These are phyloP conservation scores for Penicillium glabrum DNA, from an alignment of 2,329 filamentous ascomycete species.

Conservation along the genomic window DNA sequence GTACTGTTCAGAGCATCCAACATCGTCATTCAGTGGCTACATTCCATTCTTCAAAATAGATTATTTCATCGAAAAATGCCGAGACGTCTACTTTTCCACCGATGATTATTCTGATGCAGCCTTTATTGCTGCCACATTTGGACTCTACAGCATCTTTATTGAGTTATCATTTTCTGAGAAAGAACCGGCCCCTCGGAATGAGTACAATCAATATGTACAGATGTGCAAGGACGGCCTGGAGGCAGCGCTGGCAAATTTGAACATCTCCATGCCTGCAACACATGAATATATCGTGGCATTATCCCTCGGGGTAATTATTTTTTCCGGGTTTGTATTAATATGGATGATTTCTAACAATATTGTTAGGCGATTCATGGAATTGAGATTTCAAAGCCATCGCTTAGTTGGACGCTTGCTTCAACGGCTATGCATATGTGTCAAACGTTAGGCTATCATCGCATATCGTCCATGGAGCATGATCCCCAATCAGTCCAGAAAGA, in stretches of 20 bases:
- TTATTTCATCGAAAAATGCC: slow-evolving; percentile 40
- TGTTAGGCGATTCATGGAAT: slow-evolving; percentile 60
- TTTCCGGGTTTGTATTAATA: not conserved
- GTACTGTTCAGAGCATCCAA: slow-evolving; percentile 21
- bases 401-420: slow-evolving; percentile 64
- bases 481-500: slow-evolving; percentile 28
- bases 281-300: slow-evolving; percentile 60
- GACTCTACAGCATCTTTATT: slow-evolving; percentile 39
- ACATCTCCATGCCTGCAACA: slow-evolving; percentile 57
- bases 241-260: slow-evolving; percentile 48
- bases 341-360: not conserved
- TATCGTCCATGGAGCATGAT: slow-evolving; percentile 28
- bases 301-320: slow-evolving; percentile 51
- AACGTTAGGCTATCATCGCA: slow-evolving; percentile 59
- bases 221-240: slow-evolving; percentile 48
- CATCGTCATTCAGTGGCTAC: slow-evolving; percentile 25
- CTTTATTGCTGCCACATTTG: slow-evolving; percentile 41
- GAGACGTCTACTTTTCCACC: slow-evolving; percentile 44
- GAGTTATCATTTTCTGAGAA: slow-evolving; percentile 27
- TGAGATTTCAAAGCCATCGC: slow-evolving; percentile 61
- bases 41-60: slow-evolving; percentile 35
- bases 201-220: slow-evolving; percentile 30
- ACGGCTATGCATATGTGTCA: slow-evolving; percentile 62
- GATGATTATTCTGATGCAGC: slow-evolving; percentile 42
- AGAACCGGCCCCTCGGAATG: slow-evolving; percentile 20